These are phyloP conservation scores for Saccharomycopsis malanga DNA, from an alignment of 805 yeast species.

Conservation along the genomic window DNA sequence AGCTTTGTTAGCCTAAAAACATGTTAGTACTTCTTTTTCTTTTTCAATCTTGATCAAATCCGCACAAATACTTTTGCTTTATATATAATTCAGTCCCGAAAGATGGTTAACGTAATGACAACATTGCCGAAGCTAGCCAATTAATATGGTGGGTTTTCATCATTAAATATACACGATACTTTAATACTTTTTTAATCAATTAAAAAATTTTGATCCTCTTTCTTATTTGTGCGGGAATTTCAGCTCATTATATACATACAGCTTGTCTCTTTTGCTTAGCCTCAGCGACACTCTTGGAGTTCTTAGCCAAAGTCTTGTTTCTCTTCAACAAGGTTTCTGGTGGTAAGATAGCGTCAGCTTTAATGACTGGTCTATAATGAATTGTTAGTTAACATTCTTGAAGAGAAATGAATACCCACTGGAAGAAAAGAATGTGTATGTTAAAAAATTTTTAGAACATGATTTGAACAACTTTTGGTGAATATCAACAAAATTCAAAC, in stretches of 20 bases:
- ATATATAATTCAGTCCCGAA: conserved; percentile 20
- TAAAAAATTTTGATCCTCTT: background rate
- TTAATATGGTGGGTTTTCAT: conserved; percentile 17
- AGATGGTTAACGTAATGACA: conserved; percentile 22
- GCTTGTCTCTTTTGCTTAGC: conserved; percentile 71
- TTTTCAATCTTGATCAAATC: background rate
- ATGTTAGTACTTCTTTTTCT: conserved; percentile 1
- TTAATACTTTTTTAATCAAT: too few relatives aligned
- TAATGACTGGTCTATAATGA: conserved; percentile 31
- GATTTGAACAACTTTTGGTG: background rate
- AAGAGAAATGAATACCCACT: too few relatives aligned
- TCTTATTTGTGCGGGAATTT: background rate
- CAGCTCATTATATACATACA: conserved; percentile 48
- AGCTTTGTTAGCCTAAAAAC: conserved; percentile 40
- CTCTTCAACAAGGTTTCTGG: conserved; percentile 88
- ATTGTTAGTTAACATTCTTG: conserved; percentile 5
- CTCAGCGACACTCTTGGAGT: conserved; percentile 71
- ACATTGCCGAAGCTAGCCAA: conserved; percentile 22
- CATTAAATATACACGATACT: conserved; percentile 4
- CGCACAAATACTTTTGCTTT: background rate
- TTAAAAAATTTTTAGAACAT: background rate
- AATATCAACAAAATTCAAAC: background rate
- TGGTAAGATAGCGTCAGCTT: conserved; percentile 29
- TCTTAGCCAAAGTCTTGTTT: conserved; percentile 71
- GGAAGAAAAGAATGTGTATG: too few relatives aligned